These are phyloP conservation scores for Lichtheimia hyalospora DNA, from an alignment of 371 early-diverging fungal genomes.

Conservation along the genomic window DNA sequence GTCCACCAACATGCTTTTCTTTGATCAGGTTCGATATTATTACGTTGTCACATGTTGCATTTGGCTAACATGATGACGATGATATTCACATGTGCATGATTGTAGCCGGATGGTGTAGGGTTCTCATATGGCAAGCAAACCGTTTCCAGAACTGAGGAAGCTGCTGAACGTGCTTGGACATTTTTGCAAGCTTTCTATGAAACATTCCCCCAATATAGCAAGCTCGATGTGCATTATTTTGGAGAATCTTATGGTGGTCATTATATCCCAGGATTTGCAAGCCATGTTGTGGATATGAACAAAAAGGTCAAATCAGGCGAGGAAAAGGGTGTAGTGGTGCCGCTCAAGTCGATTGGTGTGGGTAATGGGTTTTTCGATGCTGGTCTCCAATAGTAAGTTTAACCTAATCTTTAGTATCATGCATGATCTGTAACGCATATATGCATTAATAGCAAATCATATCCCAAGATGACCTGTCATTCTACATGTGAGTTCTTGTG, in stretches of 20 bases:
- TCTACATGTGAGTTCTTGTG: too few species aligned
- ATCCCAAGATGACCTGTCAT: too few species aligned
- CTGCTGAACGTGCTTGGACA: conserved; percentile 49
- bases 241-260: conserved; percentile 80
- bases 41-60: neutral
- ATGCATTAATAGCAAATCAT: too few species aligned
- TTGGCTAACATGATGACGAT: neutral
- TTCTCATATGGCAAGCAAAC: conserved; percentile 66
- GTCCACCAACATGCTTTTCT: conserved; percentile 77
- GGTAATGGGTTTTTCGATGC: conserved; percentile 36
- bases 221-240: conserved; percentile 44
- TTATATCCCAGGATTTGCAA: conserved; percentile 71
- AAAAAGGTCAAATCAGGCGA: neutral
- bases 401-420: too few species aligned
- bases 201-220: conserved; percentile 53
- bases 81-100: too few species aligned
- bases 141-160: conserved; percentile 46
- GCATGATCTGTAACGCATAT: too few species aligned
- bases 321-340: neutral
- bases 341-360: conserved; percentile 22
- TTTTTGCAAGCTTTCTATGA: conserved; percentile 73
- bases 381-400: conserved; percentile 24
- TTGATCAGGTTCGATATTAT: conserved; percentile 63
- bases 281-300: conserved; percentile 26
- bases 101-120: conserved; percentile 71